Base-by-base conservation (phyloP, 192 early-diverging fungal genomes). In the Backusella australiensis region DNA sequence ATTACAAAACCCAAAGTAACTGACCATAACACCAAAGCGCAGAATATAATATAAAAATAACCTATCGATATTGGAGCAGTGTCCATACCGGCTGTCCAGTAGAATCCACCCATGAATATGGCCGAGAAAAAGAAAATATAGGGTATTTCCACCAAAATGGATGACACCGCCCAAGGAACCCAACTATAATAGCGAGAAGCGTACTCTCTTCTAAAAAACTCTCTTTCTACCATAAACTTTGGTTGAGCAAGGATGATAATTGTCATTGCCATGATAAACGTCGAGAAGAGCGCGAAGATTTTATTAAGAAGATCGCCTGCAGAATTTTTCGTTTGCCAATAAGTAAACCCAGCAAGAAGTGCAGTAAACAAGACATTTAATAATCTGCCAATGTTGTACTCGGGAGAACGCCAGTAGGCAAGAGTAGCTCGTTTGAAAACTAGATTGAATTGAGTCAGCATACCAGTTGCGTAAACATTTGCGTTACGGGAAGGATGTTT, bases 331-430 rank as follows among this genome's bases (percentile, higher is more conserved):
- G 90, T 75, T 42, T 91, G 84, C 86, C 85, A 92, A 78, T 90
- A 95, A 15, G 93, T 88, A 82, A 95, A 90, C 2, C 91, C 92
- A 36, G 90, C 87, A 6, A 89, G 69, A 34, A 95, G 80, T 1
- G 88, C 87, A 69, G 78, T 78, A 53, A 90, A 77, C 12, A 90
- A 74, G 69, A 89, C 80, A 74, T 90, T 82, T 32, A 86, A 85
- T 14, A 91, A 75, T 23, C 92, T 86, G 11, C 90, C 92, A 75
- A 93, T 82, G 83, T 94, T 95, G 82, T 94, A 95, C 70, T 89
- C 78, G 66, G 89, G 89, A 59, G 89, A 78, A 14, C 94, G 88
- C 89, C 89, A 95, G 83, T 91, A 93, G 26, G 89, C 85, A 3
- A 81, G 69, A 26, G 88, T 72, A 87, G 93, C 93, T 71, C 92